Percentiles rank a stretch among this genome's conserved stretches.
Evolutionary conservation across 805 yeast species (phyloP).

Genomic region (Maudiozyma barnettii): DNA sequence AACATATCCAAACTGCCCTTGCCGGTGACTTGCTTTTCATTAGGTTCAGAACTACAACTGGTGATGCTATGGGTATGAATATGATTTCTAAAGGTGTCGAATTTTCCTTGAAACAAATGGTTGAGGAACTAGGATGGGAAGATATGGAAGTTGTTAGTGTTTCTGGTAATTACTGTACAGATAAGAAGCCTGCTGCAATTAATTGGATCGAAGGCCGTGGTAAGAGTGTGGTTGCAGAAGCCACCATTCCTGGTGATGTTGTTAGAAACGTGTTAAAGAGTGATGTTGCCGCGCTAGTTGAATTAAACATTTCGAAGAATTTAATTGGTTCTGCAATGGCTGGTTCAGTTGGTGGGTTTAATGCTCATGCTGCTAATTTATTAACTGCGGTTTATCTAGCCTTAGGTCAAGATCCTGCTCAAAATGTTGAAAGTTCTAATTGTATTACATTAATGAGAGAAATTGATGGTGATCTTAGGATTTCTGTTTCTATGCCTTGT

Average conservation of each 20-base stretch:
- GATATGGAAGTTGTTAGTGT: slow-evolving; percentile 91
- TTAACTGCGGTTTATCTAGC: slow-evolving; percentile 93
- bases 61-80: slow-evolving; percentile 99
- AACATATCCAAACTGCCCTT: slow-evolving; percentile 81
- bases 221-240: slow-evolving; percentile 94
- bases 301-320: slow-evolving; percentile 80
- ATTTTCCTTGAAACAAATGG: slow-evolving; percentile 72
- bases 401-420: slow-evolving; percentile 99
- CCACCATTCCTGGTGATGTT: slow-evolving; percentile 72
- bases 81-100: slow-evolving; percentile 99
- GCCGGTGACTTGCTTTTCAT: slow-evolving; percentile 87
- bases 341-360: slow-evolving; percentile 95
- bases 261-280: slow-evolving; percentile 80
- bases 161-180: slow-evolving; percentile 96
- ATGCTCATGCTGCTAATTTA: slow-evolving; percentile 95
- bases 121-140: slow-evolving; percentile 78
- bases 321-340: slow-evolving; percentile 97
- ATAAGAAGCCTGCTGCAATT: slow-evolving; percentile 94
- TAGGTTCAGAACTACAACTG: slow-evolving; percentile 96
- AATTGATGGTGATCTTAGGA: slow-evolving; percentile 68
- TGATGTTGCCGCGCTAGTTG: slow-evolving; percentile 85
- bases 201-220: slow-evolving; percentile 99
- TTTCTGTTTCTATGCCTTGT: slow-evolving; percentile 97
- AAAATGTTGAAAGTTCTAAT: slow-evolving; percentile 93
- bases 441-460: slow-evolving; percentile 95